Percentiles rank a stretch among this genome's conserved stretches.
phyloP scores from a whole-genome alignment of 2,329 filamentous ascomycete species.

The Canariomyces notabilis region DNA sequence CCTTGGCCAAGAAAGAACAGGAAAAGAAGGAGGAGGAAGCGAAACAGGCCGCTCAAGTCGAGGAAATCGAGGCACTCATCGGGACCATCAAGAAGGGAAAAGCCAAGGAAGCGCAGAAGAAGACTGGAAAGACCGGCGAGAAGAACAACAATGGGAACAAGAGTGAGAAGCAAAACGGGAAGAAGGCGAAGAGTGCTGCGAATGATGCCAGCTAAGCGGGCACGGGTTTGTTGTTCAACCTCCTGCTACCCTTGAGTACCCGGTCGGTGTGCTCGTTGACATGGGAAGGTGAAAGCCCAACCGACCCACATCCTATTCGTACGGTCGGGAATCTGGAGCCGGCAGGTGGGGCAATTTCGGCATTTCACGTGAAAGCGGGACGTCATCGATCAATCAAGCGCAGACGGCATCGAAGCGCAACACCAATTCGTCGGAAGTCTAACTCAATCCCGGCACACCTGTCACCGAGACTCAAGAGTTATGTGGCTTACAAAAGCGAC shows the following conservation, averaged over 20 bases:
- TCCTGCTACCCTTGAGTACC: conserved; percentile 1
- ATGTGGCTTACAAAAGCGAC: too few relatives aligned
- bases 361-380: conserved; percentile 13
- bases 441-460: neutral
- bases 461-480: too few relatives aligned
- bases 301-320: too few relatives aligned
- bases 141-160: conserved; percentile 3
- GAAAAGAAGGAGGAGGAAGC: conserved; percentile 33
- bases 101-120: conserved; percentile 28
- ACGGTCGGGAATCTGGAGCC: too few relatives aligned
- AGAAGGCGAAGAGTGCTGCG: neutral
- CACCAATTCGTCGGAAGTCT: neutral
- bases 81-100: conserved; percentile 41
- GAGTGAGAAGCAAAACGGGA: conserved; percentile 2
- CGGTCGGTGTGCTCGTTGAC: conserved; percentile 5
- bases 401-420: neutral
- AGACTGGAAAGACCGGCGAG: conserved; percentile 15
- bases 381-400: conserved; percentile 11
- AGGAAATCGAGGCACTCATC: conserved; percentile 38
- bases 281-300: too few relatives aligned
- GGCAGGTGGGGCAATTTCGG: conserved; percentile 16
- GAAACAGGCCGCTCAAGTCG: conserved; percentile 31
- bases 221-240: neutral
- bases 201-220: neutral
- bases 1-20: conserved; percentile 34